A percentile compares a stretch with the other conserved stretches of the same genome.
These are phyloP conservation scores for Arthrobotrys megalospora DNA, from an alignment of 2,329 filamentous ascomycete species.

Conservation along the genomic window DNA sequence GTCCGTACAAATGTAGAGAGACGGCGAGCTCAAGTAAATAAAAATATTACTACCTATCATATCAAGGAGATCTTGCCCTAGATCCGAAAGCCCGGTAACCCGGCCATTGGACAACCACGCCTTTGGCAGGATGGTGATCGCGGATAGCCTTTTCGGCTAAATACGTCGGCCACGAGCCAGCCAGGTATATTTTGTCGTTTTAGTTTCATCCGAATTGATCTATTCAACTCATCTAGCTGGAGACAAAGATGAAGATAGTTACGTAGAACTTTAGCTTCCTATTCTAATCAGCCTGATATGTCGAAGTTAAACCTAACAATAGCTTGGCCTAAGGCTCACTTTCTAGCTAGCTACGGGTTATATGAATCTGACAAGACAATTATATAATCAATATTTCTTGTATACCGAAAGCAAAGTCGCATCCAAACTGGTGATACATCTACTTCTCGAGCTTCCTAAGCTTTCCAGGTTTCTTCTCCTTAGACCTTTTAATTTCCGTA, in stretches of 20 bases:
- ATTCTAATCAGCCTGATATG: conserved; percentile 40
- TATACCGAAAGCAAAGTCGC: not conserved
- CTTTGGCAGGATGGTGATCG: conserved; percentile 10
- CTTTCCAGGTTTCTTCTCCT: not conserved
- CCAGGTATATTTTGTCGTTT: conserved; percentile 31
- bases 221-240: not conserved
- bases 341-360: not conserved
- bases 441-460: not conserved
- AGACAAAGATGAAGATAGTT: conserved; percentile 17
- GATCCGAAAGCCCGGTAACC: not conserved
- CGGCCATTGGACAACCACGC: not conserved
- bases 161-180: conserved; percentile 35
- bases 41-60: not conserved
- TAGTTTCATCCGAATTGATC: conserved; percentile 34
- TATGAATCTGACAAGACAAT: not conserved
- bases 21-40: not conserved
- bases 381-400: not conserved
- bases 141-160: conserved; percentile 48
- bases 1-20: not conserved
- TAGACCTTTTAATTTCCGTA: not conserved
- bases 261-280: conserved; percentile 25
- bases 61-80: not conserved
- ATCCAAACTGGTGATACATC: not conserved
- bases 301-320: not conserved
- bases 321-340: not conserved